phyloP scores from a whole-genome alignment of 192 early-diverging fungal species.

The Mortierella claussenii region DNA sequence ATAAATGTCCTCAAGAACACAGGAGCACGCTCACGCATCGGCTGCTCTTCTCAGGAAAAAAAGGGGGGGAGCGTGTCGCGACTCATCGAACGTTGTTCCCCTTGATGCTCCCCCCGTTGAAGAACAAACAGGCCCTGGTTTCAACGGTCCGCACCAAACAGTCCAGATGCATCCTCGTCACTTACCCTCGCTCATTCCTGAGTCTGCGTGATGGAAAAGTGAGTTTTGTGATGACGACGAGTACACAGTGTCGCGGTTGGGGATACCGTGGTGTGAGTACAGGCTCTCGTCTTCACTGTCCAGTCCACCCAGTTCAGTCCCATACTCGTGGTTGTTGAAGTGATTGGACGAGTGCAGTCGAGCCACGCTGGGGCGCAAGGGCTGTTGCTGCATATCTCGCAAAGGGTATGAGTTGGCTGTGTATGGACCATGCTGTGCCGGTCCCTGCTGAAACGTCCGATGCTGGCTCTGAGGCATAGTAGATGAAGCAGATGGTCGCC shows the following conservation, averaged over 20 bases:
- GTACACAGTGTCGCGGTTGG: conserved; percentile 29
- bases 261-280: conserved; percentile 9
- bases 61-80: too few species aligned
- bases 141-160: too few species aligned
- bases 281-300: conserved; percentile 35
- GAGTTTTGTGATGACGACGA: conserved; percentile 36
- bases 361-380: background rate
- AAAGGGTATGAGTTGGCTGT: conserved; percentile 30
- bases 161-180: background rate
- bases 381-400: conserved; percentile 13
- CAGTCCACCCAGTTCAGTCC: conserved; percentile 1
- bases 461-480: too few species aligned
- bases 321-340: conserved; percentile 37
- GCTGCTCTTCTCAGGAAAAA: background rate
- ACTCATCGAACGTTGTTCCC: too few species aligned
- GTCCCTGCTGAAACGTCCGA: conserved; percentile 14
- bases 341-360: conserved; percentile 3
- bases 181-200: conserved; percentile 20
- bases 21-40: background rate
- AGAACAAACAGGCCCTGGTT: too few species aligned
- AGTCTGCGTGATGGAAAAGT: conserved; percentile 23
- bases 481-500: too few species aligned
- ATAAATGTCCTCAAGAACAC: background rate
- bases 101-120: too few species aligned
- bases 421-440: background rate